A percentile compares a stretch with the other conserved stretches of the same genome.
These are phyloP conservation scores for Cryptococcus sp. DNA, from an alignment of 1,284 basidiomycete genomes.

Conservation along the genomic window DNA sequence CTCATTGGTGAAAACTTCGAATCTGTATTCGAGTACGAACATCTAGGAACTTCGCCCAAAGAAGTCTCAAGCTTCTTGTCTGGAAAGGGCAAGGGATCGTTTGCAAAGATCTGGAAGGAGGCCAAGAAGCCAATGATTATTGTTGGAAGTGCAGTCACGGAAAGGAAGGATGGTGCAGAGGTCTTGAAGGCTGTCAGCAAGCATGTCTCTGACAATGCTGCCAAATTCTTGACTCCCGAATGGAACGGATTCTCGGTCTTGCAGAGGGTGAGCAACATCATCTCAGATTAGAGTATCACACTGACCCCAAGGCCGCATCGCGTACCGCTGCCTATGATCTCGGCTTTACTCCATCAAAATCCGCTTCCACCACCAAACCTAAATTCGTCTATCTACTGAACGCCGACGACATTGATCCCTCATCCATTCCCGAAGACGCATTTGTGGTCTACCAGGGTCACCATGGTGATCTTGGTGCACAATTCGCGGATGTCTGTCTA, in stretches of 20 bases:
- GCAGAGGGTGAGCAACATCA: slow-evolving; percentile 66
- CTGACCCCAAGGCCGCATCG: slow-evolving; percentile 59
- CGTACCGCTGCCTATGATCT: slow-evolving; percentile 94
- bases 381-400: slow-evolving; percentile 98
- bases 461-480: slow-evolving; percentile 95
- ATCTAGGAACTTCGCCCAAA: slow-evolving; percentile 75
- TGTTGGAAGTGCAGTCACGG: slow-evolving; percentile 79
- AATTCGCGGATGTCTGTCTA: slow-evolving; percentile 91
- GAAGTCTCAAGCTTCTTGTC: slow-evolving; percentile 74
- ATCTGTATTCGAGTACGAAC: slow-evolving; percentile 88
- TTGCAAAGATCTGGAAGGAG: slow-evolving; percentile 80
- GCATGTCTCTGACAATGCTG: slow-evolving; percentile 74
- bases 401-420: slow-evolving; percentile 88
- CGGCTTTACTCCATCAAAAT: slow-evolving; percentile 80
- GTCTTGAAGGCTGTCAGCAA: slow-evolving; percentile 74
- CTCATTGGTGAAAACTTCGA: slow-evolving; percentile 88
- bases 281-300: not conserved
- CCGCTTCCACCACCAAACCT: slow-evolving; percentile 68
- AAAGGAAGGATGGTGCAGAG: slow-evolving; percentile 80
- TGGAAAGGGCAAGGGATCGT: slow-evolving; percentile 60
- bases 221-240: slow-evolving; percentile 72
- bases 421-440: slow-evolving; percentile 85
- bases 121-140: slow-evolving; percentile 95
- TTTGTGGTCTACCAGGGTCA: slow-evolving; percentile 99
- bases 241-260: slow-evolving; percentile 96